These are phyloP conservation scores for Paecilomyces variotii DNA, from an alignment of 2,329 filamentous ascomycete genomes.

Conservation along the genomic window DNA sequence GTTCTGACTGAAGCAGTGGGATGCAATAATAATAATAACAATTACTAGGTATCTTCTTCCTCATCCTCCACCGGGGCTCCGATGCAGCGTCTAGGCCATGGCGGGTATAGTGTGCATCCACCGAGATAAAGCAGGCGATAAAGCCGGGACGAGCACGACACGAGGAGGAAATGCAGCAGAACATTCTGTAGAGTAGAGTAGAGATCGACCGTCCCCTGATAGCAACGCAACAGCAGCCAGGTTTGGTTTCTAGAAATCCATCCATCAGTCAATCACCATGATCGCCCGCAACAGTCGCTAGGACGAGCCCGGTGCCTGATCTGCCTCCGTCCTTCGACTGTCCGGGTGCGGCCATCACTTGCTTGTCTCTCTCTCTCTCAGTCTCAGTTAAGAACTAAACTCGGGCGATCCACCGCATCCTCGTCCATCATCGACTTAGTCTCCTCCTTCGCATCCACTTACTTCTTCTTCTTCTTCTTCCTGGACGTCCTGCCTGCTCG, in stretches of 20 bases:
- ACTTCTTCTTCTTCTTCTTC: background rate
- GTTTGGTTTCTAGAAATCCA: background rate
- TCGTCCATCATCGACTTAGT: background rate
- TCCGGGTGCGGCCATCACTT: background rate
- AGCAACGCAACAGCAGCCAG: background rate
- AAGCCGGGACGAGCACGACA: conserved; percentile 26
- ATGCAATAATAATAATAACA: no score
- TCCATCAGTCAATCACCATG: background rate
- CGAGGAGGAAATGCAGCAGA: conserved; percentile 16
- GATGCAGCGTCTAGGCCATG: background rate
- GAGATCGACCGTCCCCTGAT: background rate
- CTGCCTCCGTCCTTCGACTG: background rate
- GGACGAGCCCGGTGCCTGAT: background rate
- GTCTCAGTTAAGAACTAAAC: background rate
- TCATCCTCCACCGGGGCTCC: background rate
- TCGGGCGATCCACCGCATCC: background rate
- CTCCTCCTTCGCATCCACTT: background rate
- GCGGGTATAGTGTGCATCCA: background rate
- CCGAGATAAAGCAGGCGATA: background rate
- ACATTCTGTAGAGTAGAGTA: background rate
- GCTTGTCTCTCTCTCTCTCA: background rate
- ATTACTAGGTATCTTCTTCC: background rate
- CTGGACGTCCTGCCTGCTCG: background rate
- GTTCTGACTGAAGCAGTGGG: no score
- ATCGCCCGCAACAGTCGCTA: background rate